A percentile compares a stretch with the other conserved stretches of the same genome.
Conservation (phyloP, 1,284 basidiomycete genomes). For the Veloboletus limbatus region DNA sequence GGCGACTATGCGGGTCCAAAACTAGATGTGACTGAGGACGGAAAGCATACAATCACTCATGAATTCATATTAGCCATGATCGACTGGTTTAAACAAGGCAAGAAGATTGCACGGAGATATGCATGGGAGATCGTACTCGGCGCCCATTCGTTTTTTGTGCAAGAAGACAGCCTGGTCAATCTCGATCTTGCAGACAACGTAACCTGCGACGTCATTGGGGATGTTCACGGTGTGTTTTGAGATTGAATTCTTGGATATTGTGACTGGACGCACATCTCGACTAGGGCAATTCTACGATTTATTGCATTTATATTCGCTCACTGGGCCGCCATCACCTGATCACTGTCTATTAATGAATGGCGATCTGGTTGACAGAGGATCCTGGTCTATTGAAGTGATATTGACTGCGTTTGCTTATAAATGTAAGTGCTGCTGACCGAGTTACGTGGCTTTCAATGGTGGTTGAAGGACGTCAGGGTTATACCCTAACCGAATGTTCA, state of each 20-base stretch:
- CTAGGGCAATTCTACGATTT: constrained; percentile 94
- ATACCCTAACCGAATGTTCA: constrained; percentile 82
- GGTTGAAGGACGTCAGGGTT: constrained; percentile 56
- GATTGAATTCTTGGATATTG: background rate
- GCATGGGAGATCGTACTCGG: constrained; percentile 97
- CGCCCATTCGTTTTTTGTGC: constrained; percentile 71
- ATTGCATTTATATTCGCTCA: constrained; percentile 83
- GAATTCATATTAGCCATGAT: constrained; percentile 89
- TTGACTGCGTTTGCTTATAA: constrained; percentile 94
- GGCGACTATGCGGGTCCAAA: constrained; percentile 66
- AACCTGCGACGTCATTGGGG: constrained; percentile 89
- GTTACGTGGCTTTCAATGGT: constrained; percentile 10
- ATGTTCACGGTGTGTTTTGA: constrained; percentile 70
- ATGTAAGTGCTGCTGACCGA: constrained; percentile 50
- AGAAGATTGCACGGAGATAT: constrained; percentile 81
- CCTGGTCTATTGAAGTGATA: constrained; percentile 97
- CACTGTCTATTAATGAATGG: constrained; percentile 93
- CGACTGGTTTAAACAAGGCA: constrained; percentile 89
- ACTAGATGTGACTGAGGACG: constrained; percentile 52
- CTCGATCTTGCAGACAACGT: constrained; percentile 76
- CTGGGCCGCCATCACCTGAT: constrained; percentile 77
- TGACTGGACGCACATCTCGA: constrained; percentile 7
- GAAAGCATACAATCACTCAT: constrained; percentile 69
- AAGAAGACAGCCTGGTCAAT: constrained; percentile 83
- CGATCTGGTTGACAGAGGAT: constrained; percentile 96